Evolutionary conservation across 352 stramenopile species (phyloP).

Genomic region (Globisporangium solare): DNA sequence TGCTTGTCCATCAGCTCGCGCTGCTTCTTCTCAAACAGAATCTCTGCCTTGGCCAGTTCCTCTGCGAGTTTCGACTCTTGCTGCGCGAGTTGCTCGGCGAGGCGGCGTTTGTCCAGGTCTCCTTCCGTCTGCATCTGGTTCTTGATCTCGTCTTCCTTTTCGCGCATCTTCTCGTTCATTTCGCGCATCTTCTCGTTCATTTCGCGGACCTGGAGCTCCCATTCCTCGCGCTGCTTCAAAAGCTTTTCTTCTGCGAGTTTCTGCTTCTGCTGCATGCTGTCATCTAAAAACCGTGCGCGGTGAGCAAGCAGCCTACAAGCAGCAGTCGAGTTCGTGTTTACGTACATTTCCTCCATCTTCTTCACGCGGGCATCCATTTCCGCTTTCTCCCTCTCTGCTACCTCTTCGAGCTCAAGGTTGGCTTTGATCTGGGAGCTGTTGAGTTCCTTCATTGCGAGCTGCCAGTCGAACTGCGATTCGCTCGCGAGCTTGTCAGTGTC

Average conservation of each 20-base stretch:
- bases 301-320: background rate
- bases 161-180: conserved; percentile 75
- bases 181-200: conserved; percentile 66
- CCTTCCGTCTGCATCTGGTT: conserved; percentile 69
- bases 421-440: conserved; percentile 68
- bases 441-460: conserved; percentile 77
- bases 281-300: background rate
- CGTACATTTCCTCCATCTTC: conserved; percentile 71
- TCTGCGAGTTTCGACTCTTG: conserved; percentile 76
- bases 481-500: conserved; percentile 27
- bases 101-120: conserved; percentile 66
- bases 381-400: conserved; percentile 62
- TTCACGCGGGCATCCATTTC: conserved; percentile 74
- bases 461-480: conserved; percentile 67
- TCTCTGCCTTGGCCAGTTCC: conserved; percentile 70
- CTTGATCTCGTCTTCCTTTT: conserved; percentile 69
- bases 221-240: conserved; percentile 58
- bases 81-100: conserved; percentile 65
- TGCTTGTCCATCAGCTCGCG: conserved; percentile 61
- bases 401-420: conserved; percentile 46
- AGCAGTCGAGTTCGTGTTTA: background rate
- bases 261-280: conserved; percentile 55
- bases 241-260: conserved; percentile 57
- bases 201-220: conserved; percentile 53
- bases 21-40: conserved; percentile 76